Evolutionary conservation across 345 rosid genomes (phyloP).

Genomic region (Ailanthus altissimus): DNA sequence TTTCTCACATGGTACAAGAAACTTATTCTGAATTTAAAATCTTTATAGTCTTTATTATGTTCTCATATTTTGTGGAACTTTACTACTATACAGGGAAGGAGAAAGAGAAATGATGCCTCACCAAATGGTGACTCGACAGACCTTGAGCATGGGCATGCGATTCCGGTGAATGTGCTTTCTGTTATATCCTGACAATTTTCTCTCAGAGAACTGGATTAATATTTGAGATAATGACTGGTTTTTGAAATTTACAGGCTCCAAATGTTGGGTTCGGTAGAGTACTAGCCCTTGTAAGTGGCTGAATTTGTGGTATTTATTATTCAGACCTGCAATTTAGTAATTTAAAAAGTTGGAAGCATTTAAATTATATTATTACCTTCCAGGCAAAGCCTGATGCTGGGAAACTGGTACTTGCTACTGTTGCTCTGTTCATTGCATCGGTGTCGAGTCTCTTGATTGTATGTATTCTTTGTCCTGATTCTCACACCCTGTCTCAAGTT

Average conservation of each 20-base stretch:
- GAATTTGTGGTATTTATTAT: background rate
- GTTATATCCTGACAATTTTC: background rate
- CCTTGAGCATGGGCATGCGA: slow-evolving; percentile 29
- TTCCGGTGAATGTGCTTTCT: slow-evolving; percentile 15
- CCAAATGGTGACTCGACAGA: slow-evolving; percentile 22
- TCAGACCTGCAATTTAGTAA: background rate
- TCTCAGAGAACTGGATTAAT: background rate
- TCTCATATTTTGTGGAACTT: background rate
- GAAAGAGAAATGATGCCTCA: slow-evolving; percentile 29
- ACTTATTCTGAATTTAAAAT: background rate
- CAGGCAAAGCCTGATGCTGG: slow-evolving; percentile 35
- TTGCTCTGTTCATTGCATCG: slow-evolving; percentile 27
- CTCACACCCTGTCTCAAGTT: background rate
- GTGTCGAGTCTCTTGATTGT: slow-evolving; percentile 27
- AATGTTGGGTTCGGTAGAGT: slow-evolving; percentile 30
- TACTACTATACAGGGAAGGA: slow-evolving; percentile 28
- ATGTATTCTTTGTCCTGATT: slow-evolving; percentile 8
- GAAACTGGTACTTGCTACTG: slow-evolving; percentile 24
- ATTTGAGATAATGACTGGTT: background rate
- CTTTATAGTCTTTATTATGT: background rate
- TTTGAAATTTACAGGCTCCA: slow-evolving; percentile 21
- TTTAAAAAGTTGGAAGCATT: background rate
- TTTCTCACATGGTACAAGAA: background rate
- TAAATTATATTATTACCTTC: background rate
- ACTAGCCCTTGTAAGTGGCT: slow-evolving; percentile 27